phyloP scores from a whole-genome alignment of 352 stramenopile species.

The Pythium guiyangense region DNA sequence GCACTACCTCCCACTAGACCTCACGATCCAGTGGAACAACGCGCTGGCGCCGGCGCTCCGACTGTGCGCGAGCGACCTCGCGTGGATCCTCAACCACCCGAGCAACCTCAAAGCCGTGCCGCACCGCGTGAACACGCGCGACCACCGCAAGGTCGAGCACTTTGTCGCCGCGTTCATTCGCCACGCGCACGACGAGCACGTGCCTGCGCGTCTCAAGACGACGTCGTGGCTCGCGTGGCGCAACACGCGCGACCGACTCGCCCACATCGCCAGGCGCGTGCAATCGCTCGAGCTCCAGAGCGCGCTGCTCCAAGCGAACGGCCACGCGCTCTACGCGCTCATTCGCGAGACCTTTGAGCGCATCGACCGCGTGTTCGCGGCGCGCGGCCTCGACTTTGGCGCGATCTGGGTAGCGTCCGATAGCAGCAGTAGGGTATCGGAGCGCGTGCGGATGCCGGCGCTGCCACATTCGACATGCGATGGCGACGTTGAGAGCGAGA shows the following conservation, averaged over 20 bases:
- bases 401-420: conserved; percentile 1
- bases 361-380: conserved; percentile 3
- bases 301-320: neutral
- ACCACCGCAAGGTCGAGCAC: conserved; percentile 12
- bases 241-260: conserved; percentile 8
- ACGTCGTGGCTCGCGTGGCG: conserved; percentile 5
- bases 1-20: conserved; percentile 9
- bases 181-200: neutral
- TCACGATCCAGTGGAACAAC: conserved; percentile 15
- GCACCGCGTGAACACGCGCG: conserved; percentile 4
- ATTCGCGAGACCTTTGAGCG: conserved; percentile 3
- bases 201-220: neutral
- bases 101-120: conserved; percentile 6
- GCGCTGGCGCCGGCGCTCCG: neutral
- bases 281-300: conserved; percentile 2
- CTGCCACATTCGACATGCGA: too few species aligned
- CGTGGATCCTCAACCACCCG: conserved; percentile 7
- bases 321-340: neutral
- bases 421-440: neutral
- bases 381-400: neutral
- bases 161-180: conserved; percentile 11
- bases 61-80: neutral
- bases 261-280: conserved; percentile 1
- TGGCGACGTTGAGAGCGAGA: too few species aligned
- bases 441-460: too few species aligned